Conservation (phyloP, 2,329 filamentous ascomycete species). For the Calonectria hongkongensis region DNA sequence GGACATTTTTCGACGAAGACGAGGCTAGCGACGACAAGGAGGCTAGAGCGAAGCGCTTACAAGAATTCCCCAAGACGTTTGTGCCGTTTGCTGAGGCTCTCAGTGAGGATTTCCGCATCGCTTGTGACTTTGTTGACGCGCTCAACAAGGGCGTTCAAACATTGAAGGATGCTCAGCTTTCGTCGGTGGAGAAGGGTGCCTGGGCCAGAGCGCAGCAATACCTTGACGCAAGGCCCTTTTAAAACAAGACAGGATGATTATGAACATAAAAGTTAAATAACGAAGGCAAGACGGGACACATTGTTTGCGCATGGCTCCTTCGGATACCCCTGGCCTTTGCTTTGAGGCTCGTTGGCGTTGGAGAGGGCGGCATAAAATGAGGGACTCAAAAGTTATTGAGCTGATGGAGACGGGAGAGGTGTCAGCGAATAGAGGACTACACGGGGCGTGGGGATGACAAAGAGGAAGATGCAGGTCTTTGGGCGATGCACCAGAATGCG, state of each 20-base stretch:
- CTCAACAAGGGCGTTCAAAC: constrained; percentile 75
- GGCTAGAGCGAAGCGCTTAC: constrained; percentile 65
- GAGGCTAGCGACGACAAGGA: constrained; percentile 73
- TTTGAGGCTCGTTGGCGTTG: constrained; percentile 54
- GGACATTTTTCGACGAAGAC: constrained; percentile 86
- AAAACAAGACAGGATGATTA: constrained; percentile 46
- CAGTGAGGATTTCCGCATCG: constrained; percentile 75
- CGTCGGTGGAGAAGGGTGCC: constrained; percentile 66
- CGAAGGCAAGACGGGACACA: constrained; percentile 42
- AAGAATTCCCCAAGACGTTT: constrained; percentile 71
- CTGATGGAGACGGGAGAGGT: constrained; percentile 47
- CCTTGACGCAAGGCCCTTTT: constrained; percentile 67
- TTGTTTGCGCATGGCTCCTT: constrained; percentile 49
- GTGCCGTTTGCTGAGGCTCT: constrained; percentile 77
- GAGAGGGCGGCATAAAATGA: constrained; percentile 51
- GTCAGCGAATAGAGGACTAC: constrained; percentile 37
- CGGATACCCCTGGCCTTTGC: constrained; percentile 49
- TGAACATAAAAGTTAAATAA: constrained; percentile 47
- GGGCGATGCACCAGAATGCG: constrained; percentile 11
- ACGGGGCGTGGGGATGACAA: constrained; percentile 49
- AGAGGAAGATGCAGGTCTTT: constrained; percentile 13
- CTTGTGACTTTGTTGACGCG: constrained; percentile 75
- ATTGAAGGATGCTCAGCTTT: constrained; percentile 69
- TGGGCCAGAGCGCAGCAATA: constrained; percentile 76
- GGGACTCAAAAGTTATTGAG: constrained; percentile 51